These are phyloP conservation scores for Phlyctochytrium planicorne DNA, from an alignment of 192 early-diverging fungal genomes.

Conservation along the genomic window DNA sequence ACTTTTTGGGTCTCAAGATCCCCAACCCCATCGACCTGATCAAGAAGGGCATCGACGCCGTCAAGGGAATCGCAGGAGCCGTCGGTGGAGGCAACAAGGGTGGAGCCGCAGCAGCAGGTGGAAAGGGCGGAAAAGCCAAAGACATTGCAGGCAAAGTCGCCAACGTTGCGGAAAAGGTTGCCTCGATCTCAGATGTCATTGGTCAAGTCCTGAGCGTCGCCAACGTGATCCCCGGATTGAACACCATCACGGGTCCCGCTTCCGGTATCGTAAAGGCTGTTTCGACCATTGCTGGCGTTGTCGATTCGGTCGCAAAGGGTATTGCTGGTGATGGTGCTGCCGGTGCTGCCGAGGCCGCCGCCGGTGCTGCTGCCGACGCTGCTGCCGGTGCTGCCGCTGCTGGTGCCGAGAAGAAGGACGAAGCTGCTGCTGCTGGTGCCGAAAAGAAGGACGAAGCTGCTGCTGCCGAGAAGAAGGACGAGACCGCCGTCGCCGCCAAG, in stretches of 20 bases:
- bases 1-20: background rate
- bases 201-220: background rate
- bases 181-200: background rate
- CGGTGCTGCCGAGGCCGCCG: background rate
- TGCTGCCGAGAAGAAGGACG: too few species aligned
- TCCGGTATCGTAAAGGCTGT: background rate
- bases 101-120: background rate
- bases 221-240: background rate
- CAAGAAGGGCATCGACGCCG: background rate
- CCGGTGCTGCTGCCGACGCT: slow-evolving; percentile 2
- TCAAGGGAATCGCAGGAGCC: background rate
- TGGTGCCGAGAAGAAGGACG: too few species aligned
- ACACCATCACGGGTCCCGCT: background rate
- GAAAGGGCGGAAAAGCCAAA: background rate
- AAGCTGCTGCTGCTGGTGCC: too few species aligned
- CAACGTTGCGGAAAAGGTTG: background rate
- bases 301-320: background rate
- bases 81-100: too few species aligned
- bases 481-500: too few species aligned
- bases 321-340: background rate
- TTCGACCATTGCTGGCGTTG: background rate
- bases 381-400: too few species aligned
- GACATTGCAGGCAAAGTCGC: background rate
- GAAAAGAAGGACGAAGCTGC: too few species aligned
- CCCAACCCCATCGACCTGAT: background rate